phyloP scores from a whole-genome alignment of 306 rosid genomes.

The Glycine soja region DNA sequence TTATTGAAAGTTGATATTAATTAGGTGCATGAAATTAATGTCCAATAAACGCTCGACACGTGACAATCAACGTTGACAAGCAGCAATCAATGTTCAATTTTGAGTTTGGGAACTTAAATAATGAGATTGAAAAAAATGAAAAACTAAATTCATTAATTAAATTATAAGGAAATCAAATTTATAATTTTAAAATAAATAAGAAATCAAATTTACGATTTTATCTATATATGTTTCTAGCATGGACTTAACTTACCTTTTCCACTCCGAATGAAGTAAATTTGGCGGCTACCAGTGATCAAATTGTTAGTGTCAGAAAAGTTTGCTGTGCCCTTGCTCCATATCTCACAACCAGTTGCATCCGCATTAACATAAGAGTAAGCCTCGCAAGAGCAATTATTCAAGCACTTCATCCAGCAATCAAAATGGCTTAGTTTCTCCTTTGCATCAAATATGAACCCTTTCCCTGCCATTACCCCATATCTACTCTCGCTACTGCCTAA shows the following conservation, averaged over 20 bases:
- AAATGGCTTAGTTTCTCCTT: neutral
- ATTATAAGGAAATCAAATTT: too few relatives aligned
- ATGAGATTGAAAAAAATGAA: too few relatives aligned
- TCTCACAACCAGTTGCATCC: conserved; percentile 12
- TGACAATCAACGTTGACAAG: too few relatives aligned
- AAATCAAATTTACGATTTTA: too few relatives aligned
- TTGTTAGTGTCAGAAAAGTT: neutral
- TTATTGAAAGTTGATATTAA: too few relatives aligned
- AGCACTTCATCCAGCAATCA: conserved; percentile 20
- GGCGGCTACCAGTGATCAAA: neutral
- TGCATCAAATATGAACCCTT: conserved; percentile 2
- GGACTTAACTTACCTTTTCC: neutral
- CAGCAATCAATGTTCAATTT: too few relatives aligned
- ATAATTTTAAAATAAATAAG: too few relatives aligned
- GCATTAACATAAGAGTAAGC: conserved; percentile 11
- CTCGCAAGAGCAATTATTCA: conserved; percentile 14
- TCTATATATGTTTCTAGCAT: too few relatives aligned
- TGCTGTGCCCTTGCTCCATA: neutral
- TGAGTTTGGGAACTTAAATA: too few relatives aligned
- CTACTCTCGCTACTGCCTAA: neutral
- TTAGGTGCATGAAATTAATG: too few relatives aligned
- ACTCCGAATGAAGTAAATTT: neutral
- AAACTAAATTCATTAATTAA: too few relatives aligned
- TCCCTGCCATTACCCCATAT: neutral
- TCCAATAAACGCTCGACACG: too few relatives aligned